Conservation (phyloP, 192 early-diverging fungal species). For the Paraglomus brasilianum region DNA sequence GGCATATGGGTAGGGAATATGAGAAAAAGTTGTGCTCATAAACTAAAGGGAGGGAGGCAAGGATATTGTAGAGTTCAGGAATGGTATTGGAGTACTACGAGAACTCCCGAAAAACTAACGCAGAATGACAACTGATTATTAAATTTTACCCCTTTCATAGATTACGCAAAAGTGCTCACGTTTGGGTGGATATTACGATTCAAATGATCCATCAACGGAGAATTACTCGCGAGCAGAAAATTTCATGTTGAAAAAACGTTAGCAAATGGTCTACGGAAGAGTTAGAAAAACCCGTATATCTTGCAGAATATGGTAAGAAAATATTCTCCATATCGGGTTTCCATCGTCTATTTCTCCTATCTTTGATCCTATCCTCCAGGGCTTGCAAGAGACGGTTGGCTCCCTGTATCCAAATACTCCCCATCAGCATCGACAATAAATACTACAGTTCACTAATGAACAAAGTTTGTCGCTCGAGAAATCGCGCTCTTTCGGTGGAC, state of each 20-base stretch:
- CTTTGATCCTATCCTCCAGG: background rate
- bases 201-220: slow-evolving; percentile 39
- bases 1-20: too few species aligned
- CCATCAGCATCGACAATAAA: slow-evolving; percentile 46
- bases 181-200: slow-evolving; percentile 56
- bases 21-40: too few species aligned
- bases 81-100: background rate
- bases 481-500: slow-evolving; percentile 42
- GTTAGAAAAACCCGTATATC: slow-evolving; percentile 47
- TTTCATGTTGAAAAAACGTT: slow-evolving; percentile 37
- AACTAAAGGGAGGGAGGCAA: slow-evolving; percentile 60
- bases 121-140: background rate
- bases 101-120: slow-evolving; percentile 23
- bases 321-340: too few species aligned
- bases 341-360: too few species aligned
- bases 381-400: slow-evolving; percentile 47
- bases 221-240: slow-evolving; percentile 41
- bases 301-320: slow-evolving; percentile 62
- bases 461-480: slow-evolving; percentile 34
- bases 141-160: slow-evolving; percentile 5
- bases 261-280: slow-evolving; percentile 49
- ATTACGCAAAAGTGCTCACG: slow-evolving; percentile 24
- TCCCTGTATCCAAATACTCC: slow-evolving; percentile 42
- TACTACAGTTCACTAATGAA: slow-evolving; percentile 50
- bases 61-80: slow-evolving; percentile 47